phyloP scores from a whole-genome alignment of 805 yeast genomes.

The Saccharomycopsis malanga region DNA sequence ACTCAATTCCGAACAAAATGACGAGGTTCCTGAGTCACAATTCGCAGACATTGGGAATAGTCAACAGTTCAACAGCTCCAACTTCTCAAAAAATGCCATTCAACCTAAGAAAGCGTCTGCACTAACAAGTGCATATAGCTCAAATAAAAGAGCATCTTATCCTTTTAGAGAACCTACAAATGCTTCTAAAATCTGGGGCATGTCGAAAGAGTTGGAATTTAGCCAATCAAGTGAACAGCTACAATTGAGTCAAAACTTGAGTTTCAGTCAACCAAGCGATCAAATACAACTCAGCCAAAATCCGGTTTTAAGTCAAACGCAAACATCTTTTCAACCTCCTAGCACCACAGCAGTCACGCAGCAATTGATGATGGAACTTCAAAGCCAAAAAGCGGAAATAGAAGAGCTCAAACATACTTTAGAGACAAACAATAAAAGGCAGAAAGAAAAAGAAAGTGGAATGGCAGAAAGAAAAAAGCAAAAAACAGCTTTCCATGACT shows the following conservation, averaged over 20 bases:
- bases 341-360: not conserved
- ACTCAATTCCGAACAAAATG: too few species aligned
- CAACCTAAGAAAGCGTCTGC: not conserved
- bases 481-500: too few species aligned
- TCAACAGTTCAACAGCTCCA: too few species aligned
- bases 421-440: not conserved
- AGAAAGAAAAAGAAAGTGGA: not conserved
- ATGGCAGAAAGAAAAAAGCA: not conserved
- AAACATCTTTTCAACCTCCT: not conserved
- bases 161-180: not conserved
- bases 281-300: not conserved
- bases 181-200: too few species aligned
- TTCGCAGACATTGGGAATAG: too few species aligned
- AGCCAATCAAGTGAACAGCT: not conserved
- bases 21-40: too few species aligned
- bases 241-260: not conserved
- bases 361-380: not conserved
- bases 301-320: not conserved
- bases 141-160: too few species aligned
- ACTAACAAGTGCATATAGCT: not conserved
- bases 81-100: too few species aligned
- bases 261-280: not conserved
- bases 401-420: not conserved
- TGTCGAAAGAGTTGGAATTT: too few species aligned
- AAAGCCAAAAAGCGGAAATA: constrained; percentile 4